Evolutionary conservation across 805 yeast genomes (phyloP).

Genomic region (Barnettozyma pratensis): DNA sequence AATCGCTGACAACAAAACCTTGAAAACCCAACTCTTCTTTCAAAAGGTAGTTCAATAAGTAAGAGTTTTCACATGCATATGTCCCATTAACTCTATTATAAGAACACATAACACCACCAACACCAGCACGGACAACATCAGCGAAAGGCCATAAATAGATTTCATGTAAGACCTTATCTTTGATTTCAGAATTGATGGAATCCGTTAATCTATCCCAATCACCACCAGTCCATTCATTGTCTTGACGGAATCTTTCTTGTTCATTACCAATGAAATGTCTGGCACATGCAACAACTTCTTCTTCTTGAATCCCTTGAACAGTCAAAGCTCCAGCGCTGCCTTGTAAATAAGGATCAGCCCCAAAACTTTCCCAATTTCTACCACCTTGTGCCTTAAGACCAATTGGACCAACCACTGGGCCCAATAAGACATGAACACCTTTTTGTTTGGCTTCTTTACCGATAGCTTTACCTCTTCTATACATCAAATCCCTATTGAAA

Average conservation of each 20-base stretch:
- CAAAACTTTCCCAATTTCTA: slow-evolving; percentile 11
- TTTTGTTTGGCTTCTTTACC: slow-evolving; percentile 50
- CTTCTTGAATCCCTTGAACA: slow-evolving; percentile 50
- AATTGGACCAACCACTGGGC: slow-evolving; percentile 56
- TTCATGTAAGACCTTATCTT: slow-evolving; percentile 59
- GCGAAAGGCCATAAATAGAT: slow-evolving; percentile 64
- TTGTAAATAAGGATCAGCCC: slow-evolving; percentile 11
- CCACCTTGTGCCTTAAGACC: slow-evolving; percentile 62
- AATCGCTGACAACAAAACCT: slow-evolving; percentile 62
- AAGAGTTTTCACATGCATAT: slow-evolving; percentile 55
- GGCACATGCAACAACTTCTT: slow-evolving; percentile 53
- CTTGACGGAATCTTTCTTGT: slow-evolving; percentile 56
- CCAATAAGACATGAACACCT: slow-evolving; percentile 51
- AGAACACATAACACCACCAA: slow-evolving; percentile 57
- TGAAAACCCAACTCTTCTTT: slow-evolving; percentile 62
- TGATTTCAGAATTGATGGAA: slow-evolving; percentile 49
- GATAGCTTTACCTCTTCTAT: slow-evolving; percentile 49
- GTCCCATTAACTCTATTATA: slow-evolving; percentile 53
- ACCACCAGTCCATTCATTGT: slow-evolving; percentile 44
- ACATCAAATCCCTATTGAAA: slow-evolving; percentile 47
- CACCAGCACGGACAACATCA: slow-evolving; percentile 55
- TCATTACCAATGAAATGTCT: slow-evolving; percentile 57
- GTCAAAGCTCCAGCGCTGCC: slow-evolving; percentile 51
- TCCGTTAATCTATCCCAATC: slow-evolving; percentile 38
- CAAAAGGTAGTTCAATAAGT: slow-evolving; percentile 46